phyloP scores from a whole-genome alignment of 1,284 basidiomycete genomes.

The Melampsora larici-populina region DNA sequence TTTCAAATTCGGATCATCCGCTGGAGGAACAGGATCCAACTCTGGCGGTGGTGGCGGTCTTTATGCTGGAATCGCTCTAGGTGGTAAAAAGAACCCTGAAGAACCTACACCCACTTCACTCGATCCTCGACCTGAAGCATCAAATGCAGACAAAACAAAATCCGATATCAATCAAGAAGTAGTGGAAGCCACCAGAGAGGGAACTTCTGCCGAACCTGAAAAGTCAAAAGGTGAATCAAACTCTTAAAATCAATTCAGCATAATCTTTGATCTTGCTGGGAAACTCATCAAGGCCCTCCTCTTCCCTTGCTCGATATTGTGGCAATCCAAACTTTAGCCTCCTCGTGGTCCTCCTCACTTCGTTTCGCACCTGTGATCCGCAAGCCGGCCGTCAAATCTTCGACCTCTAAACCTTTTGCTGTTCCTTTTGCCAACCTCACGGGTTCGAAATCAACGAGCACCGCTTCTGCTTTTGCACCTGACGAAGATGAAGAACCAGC shows the following conservation, averaged over 20 bases:
- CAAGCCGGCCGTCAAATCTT: constrained; percentile 37
- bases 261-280: too few relatives aligned
- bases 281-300: background rate
- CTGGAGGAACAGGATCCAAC: constrained; percentile 18
- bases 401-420: constrained; percentile 28
- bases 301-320: background rate
- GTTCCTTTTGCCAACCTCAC: constrained; percentile 31
- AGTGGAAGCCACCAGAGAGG: background rate
- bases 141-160: background rate
- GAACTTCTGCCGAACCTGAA: constrained; percentile 18
- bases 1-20: constrained; percentile 40
- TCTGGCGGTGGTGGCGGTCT: constrained; percentile 39
- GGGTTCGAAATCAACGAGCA: constrained; percentile 17
- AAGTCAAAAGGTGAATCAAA: constrained; percentile 43
- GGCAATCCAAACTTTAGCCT: constrained; percentile 12
- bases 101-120: constrained; percentile 6
- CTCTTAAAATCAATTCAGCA: background rate
- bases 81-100: constrained; percentile 23
- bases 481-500: constrained; percentile 28
- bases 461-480: constrained; percentile 29
- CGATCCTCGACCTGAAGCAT: background rate
- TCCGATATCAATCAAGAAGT: background rate
- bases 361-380: constrained; percentile 43
- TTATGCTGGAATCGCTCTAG: constrained; percentile 41
- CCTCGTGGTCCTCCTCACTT: constrained; percentile 44